These are phyloP conservation scores for Vanderwaltozyma verrucispora DNA, from an alignment of 805 yeast genomes.

Conservation along the genomic window DNA sequence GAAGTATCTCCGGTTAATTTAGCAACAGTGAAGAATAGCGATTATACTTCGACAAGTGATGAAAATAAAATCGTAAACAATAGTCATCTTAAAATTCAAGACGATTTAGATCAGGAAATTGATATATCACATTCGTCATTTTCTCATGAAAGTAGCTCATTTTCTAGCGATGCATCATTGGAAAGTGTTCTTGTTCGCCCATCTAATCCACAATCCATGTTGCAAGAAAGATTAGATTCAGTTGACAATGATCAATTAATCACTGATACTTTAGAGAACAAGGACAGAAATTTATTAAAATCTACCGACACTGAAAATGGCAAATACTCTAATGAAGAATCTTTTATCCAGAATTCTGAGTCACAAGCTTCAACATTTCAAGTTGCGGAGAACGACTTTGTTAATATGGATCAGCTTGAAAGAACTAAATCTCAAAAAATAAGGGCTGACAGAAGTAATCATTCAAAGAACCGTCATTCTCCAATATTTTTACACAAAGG, in stretches of 20 bases:
- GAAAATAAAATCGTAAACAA: neutral
- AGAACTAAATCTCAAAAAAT: slow-evolving; percentile 3
- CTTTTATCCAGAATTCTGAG: too few relatives aligned
- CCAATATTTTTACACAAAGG: slow-evolving; percentile 10
- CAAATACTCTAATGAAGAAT: neutral
- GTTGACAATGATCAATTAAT: neutral
- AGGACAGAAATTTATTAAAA: too few relatives aligned
- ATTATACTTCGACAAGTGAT: too few relatives aligned
- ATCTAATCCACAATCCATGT: slow-evolving; percentile 1
- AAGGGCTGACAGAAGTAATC: slow-evolving; percentile 19
- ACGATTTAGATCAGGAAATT: neutral
- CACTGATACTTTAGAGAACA: too few relatives aligned
- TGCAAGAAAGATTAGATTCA: slow-evolving; percentile 1
- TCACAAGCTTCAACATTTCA: too few relatives aligned
- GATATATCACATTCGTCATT: slow-evolving; percentile 1
- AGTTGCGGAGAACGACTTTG: slow-evolving; percentile 1
- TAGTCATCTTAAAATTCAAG: neutral
- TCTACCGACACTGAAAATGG: too few relatives aligned
- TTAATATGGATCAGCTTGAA: slow-evolving; percentile 1
- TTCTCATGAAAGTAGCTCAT: slow-evolving; percentile 1
- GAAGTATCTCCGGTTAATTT: too few relatives aligned
- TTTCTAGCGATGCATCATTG: slow-evolving; percentile 1
- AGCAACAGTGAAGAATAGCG: too few relatives aligned
- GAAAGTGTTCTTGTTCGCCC: slow-evolving; percentile 3
- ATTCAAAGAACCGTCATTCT: slow-evolving; percentile 30